Evolutionary conservation across 202 grass and related monocot genomes (phyloP), one percentile per base, ranked within the genome.

Genomic region (Saccharum hybrid): DNA sequence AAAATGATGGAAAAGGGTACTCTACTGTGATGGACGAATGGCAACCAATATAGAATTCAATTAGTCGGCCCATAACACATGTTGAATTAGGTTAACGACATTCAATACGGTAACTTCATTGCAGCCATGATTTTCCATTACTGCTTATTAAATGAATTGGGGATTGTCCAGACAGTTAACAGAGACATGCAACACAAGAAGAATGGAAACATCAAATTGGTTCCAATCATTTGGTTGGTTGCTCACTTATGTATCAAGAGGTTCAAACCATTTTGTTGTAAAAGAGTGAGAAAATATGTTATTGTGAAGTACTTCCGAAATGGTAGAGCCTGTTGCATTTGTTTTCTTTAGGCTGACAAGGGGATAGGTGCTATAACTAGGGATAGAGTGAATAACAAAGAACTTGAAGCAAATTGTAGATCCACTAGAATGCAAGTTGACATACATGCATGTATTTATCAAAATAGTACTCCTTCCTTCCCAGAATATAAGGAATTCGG

Each of bases 121-220:
- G 10, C 21, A 63, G 16, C 10, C 15, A 85, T 79, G 0, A 34
- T 79, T 86, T 85, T 40, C 52, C 57, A 33, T 19, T 36, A 57
- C 23, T 56, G 23, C 68, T 86, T 34, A 74, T 31, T 34, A 14
- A 62, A 48, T 48, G 51, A 21, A 54, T 14, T 60, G 10, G 19
- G 10, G 3, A 79, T 45, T 3, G 41, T 72, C 6, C 75, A 72
- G 49, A 3, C 6, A 39, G 4, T 43, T 68, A 11, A 12, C 6
- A 59, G 19, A 59, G 54, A 59, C 19, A 59, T 4, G 19, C 54
- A 22, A n/a, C 52, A n/a, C 18, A n/a, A 56, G 1, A 54, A 56
- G 49, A 66, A 38, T 19, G 1, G 3, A 66, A 66, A 66, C 16
- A 36, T 37, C 65, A 67, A 67, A 67, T n/a, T n/a, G 16, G 33